phyloP scores from a whole-genome alignment of 768 basidiomycete genomes.

The Hebeloma cylindrosporum region DNA sequence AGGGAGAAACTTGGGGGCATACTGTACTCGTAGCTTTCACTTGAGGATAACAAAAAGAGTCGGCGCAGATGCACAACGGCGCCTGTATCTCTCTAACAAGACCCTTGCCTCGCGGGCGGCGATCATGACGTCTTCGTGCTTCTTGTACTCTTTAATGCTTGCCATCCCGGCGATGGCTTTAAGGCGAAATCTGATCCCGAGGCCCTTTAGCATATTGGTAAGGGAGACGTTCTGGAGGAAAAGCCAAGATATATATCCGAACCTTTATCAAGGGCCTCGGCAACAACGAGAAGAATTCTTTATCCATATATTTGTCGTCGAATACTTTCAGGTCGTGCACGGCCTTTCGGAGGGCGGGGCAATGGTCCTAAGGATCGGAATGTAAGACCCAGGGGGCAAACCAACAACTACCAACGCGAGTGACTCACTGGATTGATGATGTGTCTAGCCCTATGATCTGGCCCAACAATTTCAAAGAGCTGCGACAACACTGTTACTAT shows the following conservation, averaged over 20 bases:
- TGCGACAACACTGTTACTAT: no score
- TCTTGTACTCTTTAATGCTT: not conserved
- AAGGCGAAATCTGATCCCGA: not conserved
- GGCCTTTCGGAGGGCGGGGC: not conserved
- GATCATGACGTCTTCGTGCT: not conserved
- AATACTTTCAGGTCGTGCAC: not conserved
- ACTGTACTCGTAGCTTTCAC: no score
- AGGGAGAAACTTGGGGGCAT: no score
- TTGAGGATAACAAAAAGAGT: no score
- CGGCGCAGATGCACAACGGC: no score
- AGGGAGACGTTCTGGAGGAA: not conserved
- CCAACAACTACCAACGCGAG: no score
- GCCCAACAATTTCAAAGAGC: no score
- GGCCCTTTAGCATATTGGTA: not conserved
- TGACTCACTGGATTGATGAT: no score
- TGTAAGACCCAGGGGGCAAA: no score
- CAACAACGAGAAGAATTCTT: not conserved
- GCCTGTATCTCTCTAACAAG: not conserved
- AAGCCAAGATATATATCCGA: not conserved
- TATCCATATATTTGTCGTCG: constrained; percentile 3
- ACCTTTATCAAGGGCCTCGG: not conserved
- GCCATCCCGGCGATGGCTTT: not conserved
- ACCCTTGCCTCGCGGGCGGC: not conserved
- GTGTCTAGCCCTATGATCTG: no score
- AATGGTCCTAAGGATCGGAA: not conserved